Evolutionary conservation across 257 asterid species (phyloP).

Genomic region (Mitragyna speciosa): DNA sequence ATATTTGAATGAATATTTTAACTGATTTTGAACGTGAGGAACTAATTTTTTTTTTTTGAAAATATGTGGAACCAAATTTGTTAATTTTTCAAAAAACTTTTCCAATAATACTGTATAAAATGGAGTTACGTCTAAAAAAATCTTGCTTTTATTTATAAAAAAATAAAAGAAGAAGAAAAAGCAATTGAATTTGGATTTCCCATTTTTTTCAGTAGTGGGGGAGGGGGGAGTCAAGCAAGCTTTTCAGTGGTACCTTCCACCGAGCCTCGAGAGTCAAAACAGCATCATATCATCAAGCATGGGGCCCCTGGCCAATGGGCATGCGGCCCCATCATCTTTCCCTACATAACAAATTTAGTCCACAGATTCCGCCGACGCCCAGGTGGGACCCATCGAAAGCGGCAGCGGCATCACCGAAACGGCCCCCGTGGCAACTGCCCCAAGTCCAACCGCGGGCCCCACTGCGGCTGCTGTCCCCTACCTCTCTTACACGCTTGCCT

Average conservation of each 20-base stretch:
- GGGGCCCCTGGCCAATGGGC: not conserved
- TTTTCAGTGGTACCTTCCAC: not conserved
- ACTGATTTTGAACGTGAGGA: too few species aligned
- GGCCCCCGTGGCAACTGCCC: conserved; percentile 22
- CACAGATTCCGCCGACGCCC: conserved; percentile 55
- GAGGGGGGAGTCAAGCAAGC: not conserved
- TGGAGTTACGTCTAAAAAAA: too few species aligned
- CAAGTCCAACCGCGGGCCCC: conserved; percentile 36
- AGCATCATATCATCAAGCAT: not conserved
- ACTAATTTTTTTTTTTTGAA: too few species aligned
- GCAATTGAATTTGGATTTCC: not conserved
- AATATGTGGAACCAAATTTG: too few species aligned
- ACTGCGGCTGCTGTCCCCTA: conserved; percentile 22
- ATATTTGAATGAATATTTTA: too few species aligned
- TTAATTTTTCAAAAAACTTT: too few species aligned
- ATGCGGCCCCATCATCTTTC: not conserved
- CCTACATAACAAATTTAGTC: conserved; percentile 29
- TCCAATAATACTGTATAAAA: too few species aligned
- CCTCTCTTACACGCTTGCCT: conserved; percentile 42
- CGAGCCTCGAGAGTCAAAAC: not conserved
- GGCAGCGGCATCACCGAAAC: conserved; percentile 36
- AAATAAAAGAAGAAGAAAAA: too few species aligned
- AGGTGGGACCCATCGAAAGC: conserved; percentile 36
- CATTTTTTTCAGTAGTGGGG: not conserved
- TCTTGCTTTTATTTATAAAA: too few species aligned